Base-by-base conservation (phyloP, 495 filamentous ascomycete species). In the Penicillium manginii region DNA sequence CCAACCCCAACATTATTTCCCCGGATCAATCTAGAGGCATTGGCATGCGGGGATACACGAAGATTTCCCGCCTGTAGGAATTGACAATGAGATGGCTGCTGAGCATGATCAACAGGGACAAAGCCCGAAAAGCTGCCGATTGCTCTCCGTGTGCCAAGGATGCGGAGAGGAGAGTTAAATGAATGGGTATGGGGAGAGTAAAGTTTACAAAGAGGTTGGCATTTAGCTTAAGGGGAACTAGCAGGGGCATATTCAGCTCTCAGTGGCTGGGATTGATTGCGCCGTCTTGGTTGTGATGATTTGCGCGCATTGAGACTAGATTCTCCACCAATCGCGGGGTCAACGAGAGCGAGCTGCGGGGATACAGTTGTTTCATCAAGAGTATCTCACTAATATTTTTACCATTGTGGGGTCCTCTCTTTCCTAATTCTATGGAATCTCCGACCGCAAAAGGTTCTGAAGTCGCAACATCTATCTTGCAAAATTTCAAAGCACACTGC, bases 261-360 rank as follows among this genome's bases (percentile, higher is more conserved):
- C 15, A 17, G 9, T 49, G 59, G 55, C 10, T 35, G 62, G 62
- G 21, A 22, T 42, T 19, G n/a, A 55, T 59, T 62, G 32, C 22
- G 23, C 62, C 62, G 59, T 65, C 55, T 64, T 60, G 54, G 48
- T 26, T 17, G 8, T 42, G 52, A 18, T 59, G 52, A 61, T 64
- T 48, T 60, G 29, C 32, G 54, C 39, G 21, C 33, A 54, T 19
- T 37, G 22, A 40, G 10, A 14, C 29, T 4, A 29, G 55, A 47
- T 64, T 33, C 55, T 65, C 62, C 62, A 65, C 62, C 62, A 65
- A 65, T 65, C 62, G 55, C 32, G 32, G 5, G 21, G 4, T 48
- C 23, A 51, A 46, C 29, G 26, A 52, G 4, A 40, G 29, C n/a
- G 9, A 19, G 15, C 17, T 43, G 45, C 22, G 45, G 45, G 40